A percentile compares a stretch with the other conserved stretches of the same genome.
Evolutionary conservation across 306 rosid genomes (phyloP).

Genomic region (Prinsepia uniflora): DNA sequence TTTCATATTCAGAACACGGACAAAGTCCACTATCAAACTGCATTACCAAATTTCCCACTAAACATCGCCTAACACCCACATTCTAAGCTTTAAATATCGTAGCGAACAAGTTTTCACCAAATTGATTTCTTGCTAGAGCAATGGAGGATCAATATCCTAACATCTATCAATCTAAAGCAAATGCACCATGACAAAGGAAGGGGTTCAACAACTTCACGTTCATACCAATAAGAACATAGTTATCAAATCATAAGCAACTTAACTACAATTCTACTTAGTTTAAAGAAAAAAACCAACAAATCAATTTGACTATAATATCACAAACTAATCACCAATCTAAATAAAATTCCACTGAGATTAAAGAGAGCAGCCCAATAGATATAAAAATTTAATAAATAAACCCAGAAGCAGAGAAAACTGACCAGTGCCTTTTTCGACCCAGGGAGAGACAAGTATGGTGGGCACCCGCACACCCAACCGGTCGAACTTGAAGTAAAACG

Average conservation of each 20-base stretch:
- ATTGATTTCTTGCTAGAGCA: too few species aligned
- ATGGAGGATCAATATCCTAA: background rate
- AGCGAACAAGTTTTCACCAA: too few species aligned
- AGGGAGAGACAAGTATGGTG: conserved; percentile 72
- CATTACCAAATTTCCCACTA: background rate
- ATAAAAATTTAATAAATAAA: background rate
- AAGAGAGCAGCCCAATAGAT: background rate
- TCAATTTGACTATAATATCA: background rate
- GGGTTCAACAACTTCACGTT: background rate
- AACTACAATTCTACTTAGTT: too few species aligned
- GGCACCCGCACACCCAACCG: conserved; percentile 92
- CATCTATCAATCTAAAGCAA: background rate
- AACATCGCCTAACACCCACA: background rate
- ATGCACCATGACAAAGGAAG: background rate
- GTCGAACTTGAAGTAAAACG: conserved; percentile 75
- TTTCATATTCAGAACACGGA: background rate
- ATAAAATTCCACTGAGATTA: background rate
- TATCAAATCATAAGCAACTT: background rate
- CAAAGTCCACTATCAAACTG: background rate
- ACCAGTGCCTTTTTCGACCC: conserved; percentile 90
- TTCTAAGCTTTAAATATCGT: too few species aligned
- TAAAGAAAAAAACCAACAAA: background rate
- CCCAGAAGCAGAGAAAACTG: conserved; percentile 18
- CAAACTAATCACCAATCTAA: background rate
- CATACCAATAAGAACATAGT: background rate